Evolutionary conservation across 257 asterid genomes (phyloP).

Genomic region (Salvia miltiorrhiza): DNA sequence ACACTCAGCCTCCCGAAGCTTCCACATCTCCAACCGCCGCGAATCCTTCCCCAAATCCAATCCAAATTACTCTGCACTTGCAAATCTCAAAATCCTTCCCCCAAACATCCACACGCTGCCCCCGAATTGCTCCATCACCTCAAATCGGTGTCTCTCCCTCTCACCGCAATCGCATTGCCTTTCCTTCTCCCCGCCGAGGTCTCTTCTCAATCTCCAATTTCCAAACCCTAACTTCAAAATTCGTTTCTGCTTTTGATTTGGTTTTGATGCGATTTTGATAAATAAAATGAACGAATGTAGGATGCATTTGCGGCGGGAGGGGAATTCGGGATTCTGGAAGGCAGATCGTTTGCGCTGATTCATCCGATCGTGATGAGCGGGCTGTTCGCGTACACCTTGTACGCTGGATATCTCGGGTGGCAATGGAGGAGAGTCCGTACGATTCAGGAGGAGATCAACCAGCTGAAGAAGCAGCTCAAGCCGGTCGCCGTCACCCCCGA

Average conservation of each 20-base stretch:
- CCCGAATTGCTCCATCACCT: slow-evolving; percentile 29
- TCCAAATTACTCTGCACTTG: slow-evolving; percentile 19
- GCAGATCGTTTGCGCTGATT: slow-evolving; percentile 67
- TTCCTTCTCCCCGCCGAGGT: slow-evolving; percentile 60
- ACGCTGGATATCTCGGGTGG: slow-evolving; percentile 97
- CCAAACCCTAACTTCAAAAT: background rate
- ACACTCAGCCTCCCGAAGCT: slow-evolving; percentile 56
- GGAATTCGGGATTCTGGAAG: slow-evolving; percentile 81
- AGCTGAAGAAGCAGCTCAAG: slow-evolving; percentile 73
- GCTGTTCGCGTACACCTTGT: slow-evolving; percentile 64
- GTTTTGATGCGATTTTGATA: background rate
- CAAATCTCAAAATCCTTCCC: slow-evolving; percentile 17
- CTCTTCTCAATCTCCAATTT: background rate
- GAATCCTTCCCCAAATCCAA: slow-evolving; percentile 5
- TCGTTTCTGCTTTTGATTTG: background rate
- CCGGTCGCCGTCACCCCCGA: slow-evolving; percentile 71
- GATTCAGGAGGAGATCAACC: slow-evolving; percentile 63
- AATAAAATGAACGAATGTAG: slow-evolving; percentile 29
- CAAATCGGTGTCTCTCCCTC: slow-evolving; percentile 59
- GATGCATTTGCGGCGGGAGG: slow-evolving; percentile 86
- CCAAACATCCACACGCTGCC: slow-evolving; percentile 11
- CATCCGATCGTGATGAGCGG: slow-evolving; percentile 83
- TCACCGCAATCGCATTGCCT: slow-evolving; percentile 60
- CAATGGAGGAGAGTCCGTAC: slow-evolving; percentile 97
- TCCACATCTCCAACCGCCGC: slow-evolving; percentile 29